Conservation (phyloP, 1,284 basidiomycete genomes). For the Cryptococcus hybrid region DNA sequence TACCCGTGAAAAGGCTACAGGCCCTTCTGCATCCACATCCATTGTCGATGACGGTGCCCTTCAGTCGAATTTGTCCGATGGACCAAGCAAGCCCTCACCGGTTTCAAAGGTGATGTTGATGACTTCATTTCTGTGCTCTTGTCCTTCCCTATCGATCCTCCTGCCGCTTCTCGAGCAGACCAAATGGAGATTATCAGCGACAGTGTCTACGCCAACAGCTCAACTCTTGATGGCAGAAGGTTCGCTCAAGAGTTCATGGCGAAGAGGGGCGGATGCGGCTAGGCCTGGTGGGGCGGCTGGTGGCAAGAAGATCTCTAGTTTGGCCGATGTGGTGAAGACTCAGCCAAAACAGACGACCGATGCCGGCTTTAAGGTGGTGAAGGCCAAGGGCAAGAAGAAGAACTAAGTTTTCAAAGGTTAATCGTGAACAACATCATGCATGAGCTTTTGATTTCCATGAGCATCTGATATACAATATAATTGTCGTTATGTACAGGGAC, state of each 20-base stretch:
- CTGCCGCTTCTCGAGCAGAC: constrained; percentile 55
- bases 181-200: constrained; percentile 88
- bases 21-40: too few relatives aligned
- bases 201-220: constrained; percentile 87
- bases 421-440: not conserved
- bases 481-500: too few relatives aligned
- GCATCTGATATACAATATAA: too few relatives aligned
- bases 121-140: constrained; percentile 90
- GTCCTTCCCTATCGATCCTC: constrained; percentile 84
- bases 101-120: constrained; percentile 81
- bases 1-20: constrained; percentile 4
- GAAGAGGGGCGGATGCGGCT: constrained; percentile 67
- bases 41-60: constrained; percentile 57
- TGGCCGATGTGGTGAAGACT: constrained; percentile 70
- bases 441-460: not conserved
- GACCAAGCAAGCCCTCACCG: constrained; percentile 83
- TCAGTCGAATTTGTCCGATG: constrained; percentile 89
- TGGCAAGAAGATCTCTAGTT: constrained; percentile 16
- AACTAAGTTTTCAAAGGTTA: not conserved
- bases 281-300: constrained; percentile 25
- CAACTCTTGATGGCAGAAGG: constrained; percentile 89
- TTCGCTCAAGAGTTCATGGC: constrained; percentile 89
- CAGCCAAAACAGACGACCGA: constrained; percentile 75
- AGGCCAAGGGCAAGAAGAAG: constrained; percentile 83
- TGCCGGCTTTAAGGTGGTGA: constrained; percentile 86